Percentiles rank a stretch among this genome's conserved stretches.
phyloP scores from a whole-genome alignment of 495 filamentous ascomycete species.

The Penicillium arizonense region DNA sequence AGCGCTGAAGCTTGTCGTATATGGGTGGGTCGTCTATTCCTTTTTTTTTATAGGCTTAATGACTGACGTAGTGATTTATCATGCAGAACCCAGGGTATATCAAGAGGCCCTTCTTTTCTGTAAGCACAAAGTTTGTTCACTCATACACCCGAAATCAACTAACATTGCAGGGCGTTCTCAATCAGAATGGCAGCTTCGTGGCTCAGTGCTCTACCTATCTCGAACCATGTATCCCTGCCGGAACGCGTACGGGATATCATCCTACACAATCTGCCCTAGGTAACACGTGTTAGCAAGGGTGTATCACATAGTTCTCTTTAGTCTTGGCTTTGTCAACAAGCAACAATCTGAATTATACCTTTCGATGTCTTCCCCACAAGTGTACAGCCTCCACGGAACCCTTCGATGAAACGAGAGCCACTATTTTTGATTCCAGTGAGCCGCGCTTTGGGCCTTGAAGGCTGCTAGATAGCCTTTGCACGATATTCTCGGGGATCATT shows the following conservation, averaged over 20 bases:
- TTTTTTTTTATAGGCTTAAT: not conserved
- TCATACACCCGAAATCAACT: not conserved
- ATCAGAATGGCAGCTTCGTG: not conserved
- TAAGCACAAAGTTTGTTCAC: not conserved
- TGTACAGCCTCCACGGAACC: not conserved
- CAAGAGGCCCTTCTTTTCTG: not conserved
- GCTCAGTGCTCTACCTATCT: not conserved
- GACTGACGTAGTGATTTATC: not conserved
- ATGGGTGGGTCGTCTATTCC: not conserved
- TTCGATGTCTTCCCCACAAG: not conserved
- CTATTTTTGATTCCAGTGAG: not conserved
- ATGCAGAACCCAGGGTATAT: not conserved
- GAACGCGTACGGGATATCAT: not conserved
- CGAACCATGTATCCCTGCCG: not conserved
- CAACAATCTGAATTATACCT: not conserved
- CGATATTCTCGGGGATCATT: too few species aligned
- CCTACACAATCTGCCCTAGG: not conserved
- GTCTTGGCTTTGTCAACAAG: not conserved
- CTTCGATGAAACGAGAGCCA: not conserved
- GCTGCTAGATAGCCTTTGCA: not conserved
- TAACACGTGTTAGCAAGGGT: not conserved
- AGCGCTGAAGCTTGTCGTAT: constrained; percentile 1
- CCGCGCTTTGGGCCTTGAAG: not conserved
- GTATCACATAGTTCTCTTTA: not conserved
- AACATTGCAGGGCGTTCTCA: constrained; percentile 1